Percentiles rank a stretch among this genome's conserved stretches.
Conservation (phyloP, 2,329 filamentous ascomycete genomes). For the Biscogniauxia mediterranea region DNA sequence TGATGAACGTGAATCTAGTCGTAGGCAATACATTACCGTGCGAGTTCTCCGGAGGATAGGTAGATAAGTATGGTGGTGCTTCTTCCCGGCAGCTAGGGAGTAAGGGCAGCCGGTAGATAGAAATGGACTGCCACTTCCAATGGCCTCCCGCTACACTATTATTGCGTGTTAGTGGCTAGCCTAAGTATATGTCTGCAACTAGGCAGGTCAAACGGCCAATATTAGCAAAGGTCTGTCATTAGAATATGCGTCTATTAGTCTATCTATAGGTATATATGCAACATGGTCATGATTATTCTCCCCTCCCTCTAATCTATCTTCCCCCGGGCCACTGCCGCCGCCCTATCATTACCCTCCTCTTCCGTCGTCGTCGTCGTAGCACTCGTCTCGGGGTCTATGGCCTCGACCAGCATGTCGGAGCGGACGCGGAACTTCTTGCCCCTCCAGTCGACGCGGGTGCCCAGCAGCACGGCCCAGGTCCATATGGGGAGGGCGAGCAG, state of each 20-base stretch:
- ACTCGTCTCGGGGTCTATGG: slow-evolving; percentile 29
- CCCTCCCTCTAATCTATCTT: neutral
- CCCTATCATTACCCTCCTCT: neutral
- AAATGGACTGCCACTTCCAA: too few species aligned
- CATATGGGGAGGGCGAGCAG: slow-evolving; percentile 82
- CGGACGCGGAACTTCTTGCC: slow-evolving; percentile 79
- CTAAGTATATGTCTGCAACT: too few species aligned
- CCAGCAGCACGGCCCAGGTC: slow-evolving; percentile 86
- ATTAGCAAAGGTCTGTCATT: neutral
- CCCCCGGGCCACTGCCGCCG: too few species aligned
- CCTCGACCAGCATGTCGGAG: slow-evolving; percentile 75
- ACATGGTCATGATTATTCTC: neutral
- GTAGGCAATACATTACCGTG: too few species aligned
- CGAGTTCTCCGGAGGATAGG: too few species aligned
- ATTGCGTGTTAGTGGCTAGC: too few species aligned
- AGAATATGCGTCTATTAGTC: neutral
- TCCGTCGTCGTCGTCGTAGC: neutral
- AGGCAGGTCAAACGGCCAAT: too few species aligned
- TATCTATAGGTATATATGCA: neutral
- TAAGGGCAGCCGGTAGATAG: too few species aligned
- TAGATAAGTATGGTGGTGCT: too few species aligned
- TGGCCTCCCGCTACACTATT: too few species aligned
- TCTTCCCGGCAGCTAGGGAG: too few species aligned
- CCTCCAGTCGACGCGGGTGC: slow-evolving; percentile 83
- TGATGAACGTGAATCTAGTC: too few species aligned